Evolutionary conservation across 2,329 filamentous ascomycete species (phyloP).

Genomic region (Pyrenophora seminiperda): DNA sequence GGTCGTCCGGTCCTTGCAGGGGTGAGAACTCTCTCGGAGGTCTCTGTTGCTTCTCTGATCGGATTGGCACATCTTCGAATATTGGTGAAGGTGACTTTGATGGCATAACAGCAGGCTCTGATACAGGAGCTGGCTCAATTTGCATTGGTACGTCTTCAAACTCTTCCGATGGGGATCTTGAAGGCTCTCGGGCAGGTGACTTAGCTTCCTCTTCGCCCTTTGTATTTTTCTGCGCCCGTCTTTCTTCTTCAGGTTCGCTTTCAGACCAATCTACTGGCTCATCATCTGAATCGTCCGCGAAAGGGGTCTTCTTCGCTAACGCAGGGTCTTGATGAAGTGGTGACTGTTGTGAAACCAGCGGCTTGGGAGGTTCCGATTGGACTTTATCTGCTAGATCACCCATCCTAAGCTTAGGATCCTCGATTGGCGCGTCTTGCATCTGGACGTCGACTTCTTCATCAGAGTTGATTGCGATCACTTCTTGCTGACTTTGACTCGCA

Average conservation of each 20-base stretch:
- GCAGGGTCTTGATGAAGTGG: constrained; percentile 29
- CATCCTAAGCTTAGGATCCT: constrained; percentile 45
- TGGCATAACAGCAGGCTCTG: constrained; percentile 19
- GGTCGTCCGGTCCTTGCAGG: constrained; percentile 36
- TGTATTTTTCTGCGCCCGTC: constrained; percentile 2
- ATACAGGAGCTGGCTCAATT: constrained; percentile 7
- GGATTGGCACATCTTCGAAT: constrained; percentile 57
- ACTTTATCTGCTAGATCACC: constrained; percentile 53
- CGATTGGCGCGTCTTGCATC: constrained; percentile 42
- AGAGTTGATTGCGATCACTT: constrained; percentile 67
- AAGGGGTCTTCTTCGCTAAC: constrained; percentile 25
- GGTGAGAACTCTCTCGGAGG: constrained; percentile 33
- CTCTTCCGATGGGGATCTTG: constrained; percentile 53
- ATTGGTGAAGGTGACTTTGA: constrained; percentile 54
- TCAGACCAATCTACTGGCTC: constrained; percentile 59
- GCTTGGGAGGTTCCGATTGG: constrained; percentile 49
- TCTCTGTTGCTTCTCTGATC: constrained; percentile 14
- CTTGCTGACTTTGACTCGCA: constrained; percentile 51
- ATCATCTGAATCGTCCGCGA: constrained; percentile 45
- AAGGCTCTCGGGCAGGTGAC: constrained; percentile 36
- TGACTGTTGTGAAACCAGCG: constrained; percentile 23
- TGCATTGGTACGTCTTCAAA: constrained; percentile 56
- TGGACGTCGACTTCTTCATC: constrained; percentile 57
- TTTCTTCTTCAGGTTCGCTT: constrained; percentile 52
- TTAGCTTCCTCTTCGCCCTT: constrained; percentile 1